phyloP scores from a whole-genome alignment of 768 basidiomycete species.

The Lanmaoa pseudosensibilis region DNA sequence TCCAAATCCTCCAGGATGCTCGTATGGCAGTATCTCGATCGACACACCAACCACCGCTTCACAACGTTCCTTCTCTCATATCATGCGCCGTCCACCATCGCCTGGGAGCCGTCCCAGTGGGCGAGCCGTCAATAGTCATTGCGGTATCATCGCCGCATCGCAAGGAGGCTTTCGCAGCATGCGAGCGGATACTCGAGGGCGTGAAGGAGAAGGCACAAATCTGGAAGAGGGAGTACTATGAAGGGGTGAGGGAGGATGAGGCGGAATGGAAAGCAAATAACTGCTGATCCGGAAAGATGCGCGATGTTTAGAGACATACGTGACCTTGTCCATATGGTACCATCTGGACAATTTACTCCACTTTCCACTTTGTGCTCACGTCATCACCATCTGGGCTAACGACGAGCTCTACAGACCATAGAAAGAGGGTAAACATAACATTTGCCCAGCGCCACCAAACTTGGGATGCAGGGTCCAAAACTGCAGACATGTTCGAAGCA shows the following conservation, averaged over 20 bases:
- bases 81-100: conserved; percentile 72
- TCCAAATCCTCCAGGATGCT: conserved; percentile 52
- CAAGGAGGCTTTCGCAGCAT: conserved; percentile 75
- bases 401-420: conserved; percentile 81
- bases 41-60: conserved; percentile 36
- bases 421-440: conserved; percentile 79
- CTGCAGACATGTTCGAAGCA: conserved; percentile 36
- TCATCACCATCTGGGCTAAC: conserved; percentile 78
- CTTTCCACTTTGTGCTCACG: conserved; percentile 71
- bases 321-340: conserved; percentile 8
- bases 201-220: conserved; percentile 83
- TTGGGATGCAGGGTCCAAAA: conserved; percentile 86
- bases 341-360: conserved; percentile 43
- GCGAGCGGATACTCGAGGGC: conserved; percentile 82
- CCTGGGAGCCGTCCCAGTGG: conserved; percentile 73
- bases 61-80: conserved; percentile 41
- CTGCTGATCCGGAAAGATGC: conserved; percentile 17
- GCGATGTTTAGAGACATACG: conserved; percentile 2
- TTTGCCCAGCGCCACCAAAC: conserved; percentile 95
- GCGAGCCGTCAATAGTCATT: conserved; percentile 81
- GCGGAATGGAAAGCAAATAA: conserved; percentile 73
- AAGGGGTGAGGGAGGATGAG: conserved; percentile 57
- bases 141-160: conserved; percentile 84
- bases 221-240: conserved; percentile 91
- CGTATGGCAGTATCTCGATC: conserved; percentile 44